Base-by-base conservation (phyloP, 1,284 basidiomycete species). In the Rhodotorula sp. region DNA sequence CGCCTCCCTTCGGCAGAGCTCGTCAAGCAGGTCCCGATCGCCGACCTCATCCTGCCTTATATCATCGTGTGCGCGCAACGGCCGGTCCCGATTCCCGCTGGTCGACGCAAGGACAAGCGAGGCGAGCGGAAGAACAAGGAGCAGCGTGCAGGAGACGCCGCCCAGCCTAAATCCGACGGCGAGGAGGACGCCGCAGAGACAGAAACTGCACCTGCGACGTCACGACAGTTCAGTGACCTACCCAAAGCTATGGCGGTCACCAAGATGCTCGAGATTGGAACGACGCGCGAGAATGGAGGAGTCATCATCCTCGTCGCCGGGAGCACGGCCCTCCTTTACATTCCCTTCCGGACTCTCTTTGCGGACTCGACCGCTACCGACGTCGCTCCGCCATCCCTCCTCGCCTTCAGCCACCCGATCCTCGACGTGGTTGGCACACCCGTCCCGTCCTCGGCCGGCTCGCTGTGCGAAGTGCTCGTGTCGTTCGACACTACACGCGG, bases 1-100 rank as follows among this genome's bases (percentile, higher is more conserved):
- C 85, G 91, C 72, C 63, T 76, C 29, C 57, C 69, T 2, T 65
- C 67, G 14, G 70, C 70, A 24, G 33, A 44, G 6, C 58, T 61
- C 17, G 55, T 71, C 42, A 44, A 55, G 15, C 62, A 53, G 53
- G 69, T 71, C 60, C 58, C 46, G 20, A 44, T 77, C 54, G 68
- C 70, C 22, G 60, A 68, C 2, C 62, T 65, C 24, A 56, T 77
- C 12, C 18, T 65, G 37, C 55, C 68, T 6, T 48, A 76, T 45
- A 62, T 75, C 24, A 62, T 55, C 14, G 73, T 75, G 22, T 66
- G 62, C 24, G 68, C 74, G 10, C 53, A 63, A 33, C 33, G 60
- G 37, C 62, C 67, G 20, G 45, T 63, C 22, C 66, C 72, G 20
- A 62, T 73, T 10, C 64, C 59, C 30, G 59, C 66, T 6, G 65